phyloP scores from a whole-genome alignment of 306 rosid genomes.

The Cicer judaicum region DNA sequence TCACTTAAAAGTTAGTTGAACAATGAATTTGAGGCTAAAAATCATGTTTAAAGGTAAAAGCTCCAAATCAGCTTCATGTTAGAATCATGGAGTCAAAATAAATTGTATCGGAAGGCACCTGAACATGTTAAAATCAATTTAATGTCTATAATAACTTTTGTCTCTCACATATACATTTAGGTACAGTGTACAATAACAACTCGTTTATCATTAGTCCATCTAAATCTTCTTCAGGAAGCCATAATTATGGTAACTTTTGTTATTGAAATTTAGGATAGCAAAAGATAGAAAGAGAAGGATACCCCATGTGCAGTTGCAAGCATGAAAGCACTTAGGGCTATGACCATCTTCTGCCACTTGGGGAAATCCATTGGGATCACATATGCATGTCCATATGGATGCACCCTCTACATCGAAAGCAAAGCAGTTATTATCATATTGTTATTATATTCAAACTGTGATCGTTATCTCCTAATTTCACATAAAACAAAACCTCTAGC shows the following conservation, averaged over 20 bases:
- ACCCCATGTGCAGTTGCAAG: constrained; percentile 95
- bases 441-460: constrained; percentile 2
- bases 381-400: constrained; percentile 77
- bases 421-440: constrained; percentile 44
- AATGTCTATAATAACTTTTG: background rate
- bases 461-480: constrained; percentile 30
- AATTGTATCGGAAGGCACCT: background rate
- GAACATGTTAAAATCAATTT: background rate
- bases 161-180: constrained; percentile 17
- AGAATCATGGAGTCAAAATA: background rate
- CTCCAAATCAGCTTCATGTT: background rate
- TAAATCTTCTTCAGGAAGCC: constrained; percentile 28
- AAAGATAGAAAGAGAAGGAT: constrained; percentile 43
- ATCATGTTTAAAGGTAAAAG: constrained; percentile 1
- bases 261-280: constrained; percentile 32
- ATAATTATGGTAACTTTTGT: background rate
- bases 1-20: background rate
- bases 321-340: constrained; percentile 65
- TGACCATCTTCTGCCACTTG: constrained; percentile 64
- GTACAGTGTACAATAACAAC: constrained; percentile 1
- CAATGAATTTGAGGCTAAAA: background rate
- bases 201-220: constrained; percentile 27
- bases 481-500: constrained; percentile 18
- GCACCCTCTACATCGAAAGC: constrained; percentile 50
- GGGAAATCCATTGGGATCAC: constrained; percentile 76